Evolutionary conservation across 192 early-diverging fungal genomes (phyloP).

Genomic region (Coemansia sp.): DNA sequence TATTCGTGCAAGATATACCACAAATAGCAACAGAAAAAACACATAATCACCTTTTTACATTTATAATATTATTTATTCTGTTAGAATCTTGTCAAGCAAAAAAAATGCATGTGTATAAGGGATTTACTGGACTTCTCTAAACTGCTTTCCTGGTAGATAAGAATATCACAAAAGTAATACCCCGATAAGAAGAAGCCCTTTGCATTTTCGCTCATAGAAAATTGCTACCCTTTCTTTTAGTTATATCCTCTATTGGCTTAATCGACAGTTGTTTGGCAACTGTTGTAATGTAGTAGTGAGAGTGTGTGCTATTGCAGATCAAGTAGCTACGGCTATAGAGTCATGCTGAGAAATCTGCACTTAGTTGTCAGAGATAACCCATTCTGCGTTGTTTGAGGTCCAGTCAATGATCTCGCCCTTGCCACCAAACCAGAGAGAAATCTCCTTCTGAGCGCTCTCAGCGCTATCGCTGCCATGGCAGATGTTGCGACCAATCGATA

Average conservation of each 20-base stretch:
- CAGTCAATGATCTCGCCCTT: constrained; percentile 63
- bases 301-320: background rate
- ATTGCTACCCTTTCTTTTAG: background rate
- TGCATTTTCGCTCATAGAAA: background rate
- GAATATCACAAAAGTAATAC: too few species aligned
- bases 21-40: background rate
- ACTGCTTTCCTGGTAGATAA: too few species aligned
- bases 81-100: too few species aligned
- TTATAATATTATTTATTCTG: background rate
- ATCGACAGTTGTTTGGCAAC: background rate
- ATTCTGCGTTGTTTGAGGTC: constrained; percentile 62
- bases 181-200: too few species aligned
- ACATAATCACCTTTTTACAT: background rate
- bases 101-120: too few species aligned
- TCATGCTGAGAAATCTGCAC: background rate
- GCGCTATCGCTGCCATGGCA: constrained; percentile 87
- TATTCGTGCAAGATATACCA: background rate
- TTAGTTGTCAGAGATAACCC: constrained; percentile 71
- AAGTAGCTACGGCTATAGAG: background rate
- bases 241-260: background rate
- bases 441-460: constrained; percentile 80
- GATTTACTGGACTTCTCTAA: too few species aligned
- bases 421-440: constrained; percentile 71
- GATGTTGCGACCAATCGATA: constrained; percentile 76
- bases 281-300: background rate